phyloP scores from a whole-genome alignment of 2,329 filamentous ascomycete species.

The Tolypocladium ovalisporum region DNA sequence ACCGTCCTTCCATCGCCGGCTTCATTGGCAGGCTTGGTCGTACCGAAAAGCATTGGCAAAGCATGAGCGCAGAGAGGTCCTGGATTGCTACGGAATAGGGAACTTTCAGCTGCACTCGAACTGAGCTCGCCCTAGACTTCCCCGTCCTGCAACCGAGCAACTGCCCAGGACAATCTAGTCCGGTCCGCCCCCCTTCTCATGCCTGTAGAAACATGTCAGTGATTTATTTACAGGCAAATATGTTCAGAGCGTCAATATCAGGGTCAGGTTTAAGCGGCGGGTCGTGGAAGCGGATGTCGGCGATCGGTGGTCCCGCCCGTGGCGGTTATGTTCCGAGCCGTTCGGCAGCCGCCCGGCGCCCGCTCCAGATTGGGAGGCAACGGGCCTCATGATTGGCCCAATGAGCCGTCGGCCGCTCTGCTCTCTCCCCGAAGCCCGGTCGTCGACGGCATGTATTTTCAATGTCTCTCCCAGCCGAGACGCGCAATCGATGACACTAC shows the following conservation, averaged over 20 bases:
- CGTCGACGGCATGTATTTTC: not conserved
- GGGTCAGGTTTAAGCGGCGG: not conserved
- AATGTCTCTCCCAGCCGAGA: not conserved
- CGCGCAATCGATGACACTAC: not conserved
- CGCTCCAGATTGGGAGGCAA: conserved; percentile 1
- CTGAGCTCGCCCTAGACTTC: not conserved
- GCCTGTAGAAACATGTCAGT: not conserved
- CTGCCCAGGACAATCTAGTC: not conserved
- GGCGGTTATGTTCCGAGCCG: conserved; percentile 2
- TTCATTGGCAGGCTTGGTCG: not conserved
- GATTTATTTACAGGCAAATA: too few relatives aligned
- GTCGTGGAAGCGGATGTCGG: conserved; percentile 10
- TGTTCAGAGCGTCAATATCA: not conserved
- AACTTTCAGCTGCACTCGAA: not conserved
- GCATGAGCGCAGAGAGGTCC: too few relatives aligned
- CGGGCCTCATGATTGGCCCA: not conserved
- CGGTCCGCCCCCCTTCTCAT: not conserved
- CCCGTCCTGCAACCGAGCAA: not conserved
- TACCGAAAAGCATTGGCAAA: too few relatives aligned
- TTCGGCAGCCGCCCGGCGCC: conserved; percentile 9
- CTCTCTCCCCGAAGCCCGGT: not conserved
- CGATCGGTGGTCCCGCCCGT: conserved; percentile 9
- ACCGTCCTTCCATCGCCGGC: not conserved
- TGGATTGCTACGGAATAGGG: not conserved
- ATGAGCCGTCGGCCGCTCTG: not conserved